These are phyloP conservation scores for Fonsecaea nubica DNA, from an alignment of 2,329 filamentous ascomycete species.

Conservation along the genomic window DNA sequence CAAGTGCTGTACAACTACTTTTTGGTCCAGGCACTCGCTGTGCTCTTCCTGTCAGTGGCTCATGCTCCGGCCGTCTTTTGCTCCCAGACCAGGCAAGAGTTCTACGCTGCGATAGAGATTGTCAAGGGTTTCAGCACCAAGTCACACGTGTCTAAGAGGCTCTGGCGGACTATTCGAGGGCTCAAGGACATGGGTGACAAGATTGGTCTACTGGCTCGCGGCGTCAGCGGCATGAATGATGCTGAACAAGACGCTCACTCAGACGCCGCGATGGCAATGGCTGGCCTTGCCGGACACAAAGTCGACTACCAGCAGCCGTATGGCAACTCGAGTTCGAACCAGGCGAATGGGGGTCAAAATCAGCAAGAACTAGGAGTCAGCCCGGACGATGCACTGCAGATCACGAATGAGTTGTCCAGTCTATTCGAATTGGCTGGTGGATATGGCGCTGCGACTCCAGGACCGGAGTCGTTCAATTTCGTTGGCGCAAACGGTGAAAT, in stretches of 20 bases:
- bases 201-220: constrained; percentile 58
- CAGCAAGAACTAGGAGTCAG: constrained; percentile 56
- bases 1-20: constrained; percentile 73
- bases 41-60: constrained; percentile 68
- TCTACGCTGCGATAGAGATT: constrained; percentile 70
- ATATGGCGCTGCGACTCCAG: constrained; percentile 47
- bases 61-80: constrained; percentile 69
- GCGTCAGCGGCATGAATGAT: constrained; percentile 40
- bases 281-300: constrained; percentile 67
- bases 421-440: constrained; percentile 69
- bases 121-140: constrained; percentile 67
- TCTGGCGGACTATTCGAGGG: constrained; percentile 69
- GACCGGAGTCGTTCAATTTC: constrained; percentile 43
- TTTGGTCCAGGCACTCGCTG: constrained; percentile 67
- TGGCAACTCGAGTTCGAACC: constrained; percentile 38
- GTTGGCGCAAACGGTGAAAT: constrained; percentile 44
- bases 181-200: constrained; percentile 69
- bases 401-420: constrained; percentile 65
- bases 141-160: constrained; percentile 65
- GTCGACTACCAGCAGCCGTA: constrained; percentile 64
- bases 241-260: constrained; percentile 62
- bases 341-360: constrained; percentile 36
- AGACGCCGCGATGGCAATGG: constrained; percentile 69
- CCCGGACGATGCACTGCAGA: constrained; percentile 65
- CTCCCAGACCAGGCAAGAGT: constrained; percentile 67